phyloP scores from a whole-genome alignment of 2,329 filamentous ascomycete genomes.

The Cercospora nicotianae region DNA sequence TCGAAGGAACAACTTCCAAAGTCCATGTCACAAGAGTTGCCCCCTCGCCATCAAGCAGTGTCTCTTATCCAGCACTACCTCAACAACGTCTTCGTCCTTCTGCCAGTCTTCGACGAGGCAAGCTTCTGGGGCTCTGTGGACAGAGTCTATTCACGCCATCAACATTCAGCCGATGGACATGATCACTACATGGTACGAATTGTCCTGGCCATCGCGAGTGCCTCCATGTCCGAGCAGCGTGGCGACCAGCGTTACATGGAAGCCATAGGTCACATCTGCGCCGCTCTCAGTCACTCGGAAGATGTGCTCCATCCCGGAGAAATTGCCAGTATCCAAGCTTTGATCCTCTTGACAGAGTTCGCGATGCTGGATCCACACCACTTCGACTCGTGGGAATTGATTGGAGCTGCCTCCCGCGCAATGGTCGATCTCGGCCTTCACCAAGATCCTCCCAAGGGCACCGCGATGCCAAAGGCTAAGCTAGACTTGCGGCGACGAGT shows the following conservation, averaged over 20 bases:
- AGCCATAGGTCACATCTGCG: conserved; percentile 60
- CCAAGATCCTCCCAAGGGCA: conserved; percentile 77
- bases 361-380: conserved; percentile 85
- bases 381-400: conserved; percentile 91
- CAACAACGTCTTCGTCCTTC: conserved; percentile 73
- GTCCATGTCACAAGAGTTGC: conserved; percentile 61
- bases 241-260: conserved; percentile 64
- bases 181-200: conserved; percentile 88
- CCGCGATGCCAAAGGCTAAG: conserved; percentile 65
- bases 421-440: conserved; percentile 89
- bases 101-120: conserved; percentile 81
- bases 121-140: conserved; percentile 75
- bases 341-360: conserved; percentile 84
- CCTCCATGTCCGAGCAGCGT: conserved; percentile 66
- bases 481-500: conserved; percentile 78
- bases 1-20: conserved; percentile 70
- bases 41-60: conserved; percentile 67
- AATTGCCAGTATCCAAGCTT: conserved; percentile 79
- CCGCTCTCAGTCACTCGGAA: conserved; percentile 75
- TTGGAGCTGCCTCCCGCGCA: conserved; percentile 84
- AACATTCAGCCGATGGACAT: conserved; percentile 60
- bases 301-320: conserved; percentile 82
- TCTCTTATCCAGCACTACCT: conserved; percentile 80
- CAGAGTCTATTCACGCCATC: conserved; percentile 72
- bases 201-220: conserved; percentile 80